Evolutionary conservation across 805 yeast species (phyloP), one percentile per base, ranked within the genome.

Genomic region (Zygosaccharomyces pseudorouxii): DNA sequence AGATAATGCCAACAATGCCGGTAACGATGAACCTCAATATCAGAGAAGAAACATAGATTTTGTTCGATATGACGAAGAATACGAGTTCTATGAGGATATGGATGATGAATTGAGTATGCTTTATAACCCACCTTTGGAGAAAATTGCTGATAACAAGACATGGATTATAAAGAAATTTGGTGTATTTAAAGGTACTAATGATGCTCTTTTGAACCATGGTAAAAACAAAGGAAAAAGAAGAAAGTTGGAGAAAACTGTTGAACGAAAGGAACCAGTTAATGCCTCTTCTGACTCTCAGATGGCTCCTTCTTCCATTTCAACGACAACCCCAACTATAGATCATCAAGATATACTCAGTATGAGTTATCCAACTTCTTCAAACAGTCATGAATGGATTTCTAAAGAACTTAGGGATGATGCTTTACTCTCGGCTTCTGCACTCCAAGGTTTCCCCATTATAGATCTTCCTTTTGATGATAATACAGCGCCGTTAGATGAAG

Each of bases 1-100:
- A 5, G 57, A 50, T 2, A 49, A 50, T 12, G 42, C 48, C 4
- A 38, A 43, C 14, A 51, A 39, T 20, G 51, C 54, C 3, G 54
- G 52, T 19, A 61, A 40, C 35, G 65, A 62, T 40, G 80, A 74
- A 39, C 83, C 78, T 41, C 80, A 77, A 44, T 83, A 78, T 55
- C 89, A 83, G 58, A 69, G 95, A 60, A 70, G 95, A 54, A 77
- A 80, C 46, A 78, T 87, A 10, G 90, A 79, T 3, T 84, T 85
- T 64, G 96, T 89, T 0, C 74, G 70, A 49, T 89, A 89, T 72
- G 80, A 85, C 14, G 75, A 77, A 19, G 75, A 74, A 37, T 89
- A 85, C 64, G 77, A 74, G 47, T 77, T 80, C n/a, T 88, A 89
- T 62, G 89, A 85, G 30, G 95, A 88, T 18, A 82, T 89, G 81